Conservation (phyloP, 306 rosid genomes). For the Sindora glabra region DNA sequence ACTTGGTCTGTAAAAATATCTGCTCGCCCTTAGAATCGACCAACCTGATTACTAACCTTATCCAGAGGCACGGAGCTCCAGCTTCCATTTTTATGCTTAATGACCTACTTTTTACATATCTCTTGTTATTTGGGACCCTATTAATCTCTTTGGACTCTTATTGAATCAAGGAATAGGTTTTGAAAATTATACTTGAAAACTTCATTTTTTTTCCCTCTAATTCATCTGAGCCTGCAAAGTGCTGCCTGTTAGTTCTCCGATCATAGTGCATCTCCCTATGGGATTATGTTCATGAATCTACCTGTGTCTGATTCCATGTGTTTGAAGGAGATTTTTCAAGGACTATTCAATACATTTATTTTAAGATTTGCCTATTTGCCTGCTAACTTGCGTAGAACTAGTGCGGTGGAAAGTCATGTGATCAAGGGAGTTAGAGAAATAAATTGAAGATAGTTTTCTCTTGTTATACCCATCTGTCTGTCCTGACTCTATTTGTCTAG, state of each 20-base stretch:
- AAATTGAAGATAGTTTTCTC: too few species aligned
- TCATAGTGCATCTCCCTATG: background rate
- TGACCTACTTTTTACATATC: too few species aligned
- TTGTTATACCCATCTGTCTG: constrained; percentile 4
- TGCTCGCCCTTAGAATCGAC: background rate
- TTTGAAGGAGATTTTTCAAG: background rate
- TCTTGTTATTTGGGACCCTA: too few species aligned
- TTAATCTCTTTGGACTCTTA: background rate
- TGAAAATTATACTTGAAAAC: background rate
- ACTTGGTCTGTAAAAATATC: too few species aligned
- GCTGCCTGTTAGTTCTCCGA: background rate
- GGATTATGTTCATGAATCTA: background rate
- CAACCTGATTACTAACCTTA: background rate
- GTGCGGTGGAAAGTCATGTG: too few species aligned
- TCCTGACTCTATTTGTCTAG: background rate
- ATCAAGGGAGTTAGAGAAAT: too few species aligned
- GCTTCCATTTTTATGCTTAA: too few species aligned
- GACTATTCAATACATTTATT: constrained; percentile 5
- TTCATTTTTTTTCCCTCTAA: background rate
- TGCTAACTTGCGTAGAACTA: too few species aligned
- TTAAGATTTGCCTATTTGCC: too few species aligned
- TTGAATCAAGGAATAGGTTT: background rate
- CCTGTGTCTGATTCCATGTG: too few species aligned
- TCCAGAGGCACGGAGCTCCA: background rate
- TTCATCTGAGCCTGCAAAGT: background rate